Conservation (phyloP, 345 rosid genomes). For the Toxicodendron radicans region DNA sequence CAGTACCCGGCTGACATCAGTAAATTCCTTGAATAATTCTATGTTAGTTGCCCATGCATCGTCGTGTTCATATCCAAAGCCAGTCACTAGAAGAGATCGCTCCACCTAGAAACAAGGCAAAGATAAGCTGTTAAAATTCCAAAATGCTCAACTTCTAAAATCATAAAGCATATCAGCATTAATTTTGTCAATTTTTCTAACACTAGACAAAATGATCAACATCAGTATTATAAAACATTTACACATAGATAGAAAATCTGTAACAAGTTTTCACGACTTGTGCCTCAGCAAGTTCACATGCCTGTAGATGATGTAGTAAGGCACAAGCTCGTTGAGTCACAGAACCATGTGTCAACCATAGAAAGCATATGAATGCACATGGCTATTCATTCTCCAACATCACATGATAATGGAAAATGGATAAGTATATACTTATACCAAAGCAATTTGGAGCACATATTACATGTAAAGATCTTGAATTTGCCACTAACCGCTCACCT, state of each 20-base stretch:
- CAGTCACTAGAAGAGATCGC: constrained; percentile 91
- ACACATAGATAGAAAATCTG: background rate
- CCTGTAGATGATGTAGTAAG: background rate
- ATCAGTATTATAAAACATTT: background rate
- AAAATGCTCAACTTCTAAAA: constrained; percentile 7
- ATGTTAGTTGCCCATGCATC: constrained; percentile 90
- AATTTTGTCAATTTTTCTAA: background rate
- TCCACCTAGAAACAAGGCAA: constrained; percentile 56
- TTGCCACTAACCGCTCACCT: constrained; percentile 39
- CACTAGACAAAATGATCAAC: background rate
- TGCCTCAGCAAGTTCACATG: background rate
- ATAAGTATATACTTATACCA: background rate
- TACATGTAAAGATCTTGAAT: background rate
- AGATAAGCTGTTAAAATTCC: constrained; percentile 1
- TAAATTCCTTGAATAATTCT: constrained; percentile 88
- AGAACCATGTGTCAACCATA: background rate
- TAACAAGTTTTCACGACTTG: background rate
- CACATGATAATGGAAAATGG: background rate
- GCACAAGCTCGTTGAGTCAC: background rate
- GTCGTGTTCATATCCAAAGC: constrained; percentile 97
- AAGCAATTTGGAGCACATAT: background rate
- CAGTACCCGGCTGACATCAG: constrained; percentile 81
- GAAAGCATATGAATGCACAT: background rate
- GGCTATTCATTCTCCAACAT: background rate
- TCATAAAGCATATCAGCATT: constrained; percentile 2